Evolutionary conservation across 2,329 filamentous ascomycete genomes (phyloP), one percentile per base, ranked within the genome.

Genomic region (Cytospora chrysosperma): DNA sequence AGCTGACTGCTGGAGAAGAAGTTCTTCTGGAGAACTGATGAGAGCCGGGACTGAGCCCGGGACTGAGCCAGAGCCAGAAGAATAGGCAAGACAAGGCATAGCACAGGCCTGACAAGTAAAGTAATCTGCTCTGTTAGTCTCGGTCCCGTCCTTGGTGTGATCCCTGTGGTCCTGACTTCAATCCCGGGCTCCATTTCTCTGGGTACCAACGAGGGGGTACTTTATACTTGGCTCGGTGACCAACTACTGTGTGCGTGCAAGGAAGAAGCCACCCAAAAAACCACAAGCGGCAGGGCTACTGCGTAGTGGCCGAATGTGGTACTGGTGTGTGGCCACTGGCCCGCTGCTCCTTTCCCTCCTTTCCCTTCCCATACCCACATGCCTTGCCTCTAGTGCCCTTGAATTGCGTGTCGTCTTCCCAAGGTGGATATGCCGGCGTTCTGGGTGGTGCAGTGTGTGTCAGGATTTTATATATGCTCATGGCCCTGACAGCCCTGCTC

Each of bases 391-490:
- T 51, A 51, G 56, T 60, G 61, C 61, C 51, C 53, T 40, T 56
- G 56, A 28, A 37, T 56, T 63, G 61, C 61, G 56, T 63, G 61
- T 60, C 56, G 51, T 61, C 49, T 28, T 40, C 32, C 56, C 27
- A 51, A 26, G 51, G 56, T 61, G 56, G 56, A 55, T 43, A 61
- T 61, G 51, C 50, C 61, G 62, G 62, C 65, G 65, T 66, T 67
- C 47, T 58, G 52, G 19, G 50, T 50, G 50, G 24, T 55, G 47
- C 37, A 51, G 37, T 60, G 67, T 60, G 67, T 68, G 68, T 69
- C 65, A 69, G 67, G 62, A 68, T 63, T 69, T 69, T 63, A 66
- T 67, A 65, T 62, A 64, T 49, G 59, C 65, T 69, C 61, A 63
- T 63, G 60, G 32, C 32, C 32, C 32, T 34, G 32, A 9, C 66